Conservation (phyloP, 2,329 filamentous ascomycete species). For the Fusarium sp. region DNA sequence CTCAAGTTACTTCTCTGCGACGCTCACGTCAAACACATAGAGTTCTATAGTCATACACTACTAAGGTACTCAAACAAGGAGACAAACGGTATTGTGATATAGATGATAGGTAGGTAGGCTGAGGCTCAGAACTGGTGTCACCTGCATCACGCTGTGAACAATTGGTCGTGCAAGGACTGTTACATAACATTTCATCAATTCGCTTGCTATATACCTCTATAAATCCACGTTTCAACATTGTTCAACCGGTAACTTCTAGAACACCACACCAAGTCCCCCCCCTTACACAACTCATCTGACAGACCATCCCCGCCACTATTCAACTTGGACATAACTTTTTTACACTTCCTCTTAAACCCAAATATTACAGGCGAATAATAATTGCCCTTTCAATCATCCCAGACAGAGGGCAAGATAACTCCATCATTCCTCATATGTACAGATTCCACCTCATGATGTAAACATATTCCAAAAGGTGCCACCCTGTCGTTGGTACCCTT, state of each 20-base stretch:
- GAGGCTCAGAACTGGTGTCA: background rate
- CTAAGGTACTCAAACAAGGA: background rate
- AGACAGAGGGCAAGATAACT: constrained; percentile 5
- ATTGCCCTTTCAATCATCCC: constrained; percentile 14
- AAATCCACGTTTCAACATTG: constrained; percentile 21
- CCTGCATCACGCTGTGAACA: background rate
- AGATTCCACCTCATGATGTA: constrained; percentile 42
- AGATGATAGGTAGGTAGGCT: background rate
- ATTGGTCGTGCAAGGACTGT: background rate
- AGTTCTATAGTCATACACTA: background rate
- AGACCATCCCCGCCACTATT: background rate
- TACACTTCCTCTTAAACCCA: background rate
- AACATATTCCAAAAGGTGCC: constrained; percentile 20
- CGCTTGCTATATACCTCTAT: constrained; percentile 39
- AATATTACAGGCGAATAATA: constrained; percentile 18
- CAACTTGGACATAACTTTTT: constrained; percentile 1
- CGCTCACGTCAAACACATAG: background rate
- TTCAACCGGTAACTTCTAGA: constrained; percentile 25
- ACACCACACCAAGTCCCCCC: background rate
- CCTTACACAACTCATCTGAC: background rate
- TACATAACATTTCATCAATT: constrained; percentile 30
- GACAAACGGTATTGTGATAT: background rate
- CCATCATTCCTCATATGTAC: constrained; percentile 40
- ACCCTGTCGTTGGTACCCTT: constrained; percentile 19
- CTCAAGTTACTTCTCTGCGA: background rate